Base-by-base conservation (phyloP, 768 basidiomycete genomes). In the Boletus barrowsii region DNA sequence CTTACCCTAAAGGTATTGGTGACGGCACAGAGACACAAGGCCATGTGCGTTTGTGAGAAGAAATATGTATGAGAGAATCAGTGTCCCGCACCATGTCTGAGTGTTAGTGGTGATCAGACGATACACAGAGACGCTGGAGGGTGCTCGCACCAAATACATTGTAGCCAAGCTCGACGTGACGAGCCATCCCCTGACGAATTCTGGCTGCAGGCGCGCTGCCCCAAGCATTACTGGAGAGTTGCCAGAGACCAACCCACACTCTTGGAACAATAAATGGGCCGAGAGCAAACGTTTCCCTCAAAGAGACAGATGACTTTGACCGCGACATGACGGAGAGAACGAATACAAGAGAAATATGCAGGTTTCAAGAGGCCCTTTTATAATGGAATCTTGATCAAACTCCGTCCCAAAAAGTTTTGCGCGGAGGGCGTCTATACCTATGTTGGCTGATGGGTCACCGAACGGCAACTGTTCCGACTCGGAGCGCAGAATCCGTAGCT, bases 151-250 rank as follows among this genome's bases (percentile, higher is more conserved):
- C 75, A 58, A 75, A 73, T n/a, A 79, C 78, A 50, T 72, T 73
- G 58, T 76, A 82, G 29, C 83, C 82, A 20, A 70, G 69, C 47
- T 83, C 77, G 49, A 80, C 79, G 62, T 90, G 82, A 24, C 76
- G 79, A 17, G 68, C 72, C 88, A 93, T 90, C 39, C 80, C 84
- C 57, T 79, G 74, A 49, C 83, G 82, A 53, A 93, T 79, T 62
- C 82, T 84, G 30, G 78, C 61, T 1, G 82, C 81, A 0, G 87
- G 76, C 2, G 87, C 87, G 44, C 80, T 86, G 18, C 91, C 90
- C 90, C 90, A 93, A 3, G 90, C 89, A 47, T 85, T 87, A 64
- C 87, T 87, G 11, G 90, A 90, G 36, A 93, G 80, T 57, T 93
- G 91, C 90, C 90, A 93, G 4, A 93, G 78, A 10, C 89, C 89